Percentiles rank a stretch among this genome's conserved stretches.
phyloP scores from a whole-genome alignment of 2,329 filamentous ascomycete species.

The Trichothecium roseum region DNA sequence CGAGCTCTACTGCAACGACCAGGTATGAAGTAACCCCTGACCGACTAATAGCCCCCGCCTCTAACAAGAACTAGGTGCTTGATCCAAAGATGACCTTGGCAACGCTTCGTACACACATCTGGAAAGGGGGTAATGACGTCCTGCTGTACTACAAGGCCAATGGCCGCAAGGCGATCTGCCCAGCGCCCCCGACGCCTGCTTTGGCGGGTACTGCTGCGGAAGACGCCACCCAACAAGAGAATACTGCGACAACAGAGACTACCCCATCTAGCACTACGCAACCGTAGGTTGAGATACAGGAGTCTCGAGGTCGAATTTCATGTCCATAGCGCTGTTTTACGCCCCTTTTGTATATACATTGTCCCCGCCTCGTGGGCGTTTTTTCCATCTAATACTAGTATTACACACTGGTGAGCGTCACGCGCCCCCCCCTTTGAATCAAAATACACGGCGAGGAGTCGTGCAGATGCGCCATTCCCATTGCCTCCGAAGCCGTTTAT shows the following conservation, averaged over 20 bases:
- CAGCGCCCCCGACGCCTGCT: slow-evolving; percentile 10
- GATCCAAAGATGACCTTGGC: slow-evolving; percentile 84
- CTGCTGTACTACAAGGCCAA: slow-evolving; percentile 86
- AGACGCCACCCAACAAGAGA: slow-evolving; percentile 6
- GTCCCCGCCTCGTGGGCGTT: too few species aligned
- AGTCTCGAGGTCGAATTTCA: not conserved
- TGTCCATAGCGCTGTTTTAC: not conserved
- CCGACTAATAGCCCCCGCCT: too few species aligned
- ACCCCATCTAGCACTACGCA: slow-evolving; percentile 6
- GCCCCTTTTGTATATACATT: slow-evolving; percentile 2
- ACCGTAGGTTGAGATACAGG: not conserved
- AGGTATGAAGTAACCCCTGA: slow-evolving; percentile 45
- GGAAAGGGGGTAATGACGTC: slow-evolving; percentile 92
- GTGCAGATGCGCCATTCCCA: not conserved
- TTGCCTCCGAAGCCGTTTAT: too few species aligned
- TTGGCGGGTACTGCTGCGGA: slow-evolving; percentile 8
- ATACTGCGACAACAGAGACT: slow-evolving; percentile 8
- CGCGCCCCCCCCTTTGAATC: too few species aligned
- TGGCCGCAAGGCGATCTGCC: slow-evolving; percentile 59
- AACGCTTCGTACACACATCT: slow-evolving; percentile 82
- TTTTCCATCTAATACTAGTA: too few species aligned
- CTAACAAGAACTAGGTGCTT: slow-evolving; percentile 38
- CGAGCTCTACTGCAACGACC: slow-evolving; percentile 88
- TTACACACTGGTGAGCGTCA: too few species aligned
- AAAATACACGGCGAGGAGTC: not conserved